These are phyloP conservation scores for Neonectria coccinea DNA, from an alignment of 2,329 filamentous ascomycete genomes.

Conservation along the genomic window DNA sequence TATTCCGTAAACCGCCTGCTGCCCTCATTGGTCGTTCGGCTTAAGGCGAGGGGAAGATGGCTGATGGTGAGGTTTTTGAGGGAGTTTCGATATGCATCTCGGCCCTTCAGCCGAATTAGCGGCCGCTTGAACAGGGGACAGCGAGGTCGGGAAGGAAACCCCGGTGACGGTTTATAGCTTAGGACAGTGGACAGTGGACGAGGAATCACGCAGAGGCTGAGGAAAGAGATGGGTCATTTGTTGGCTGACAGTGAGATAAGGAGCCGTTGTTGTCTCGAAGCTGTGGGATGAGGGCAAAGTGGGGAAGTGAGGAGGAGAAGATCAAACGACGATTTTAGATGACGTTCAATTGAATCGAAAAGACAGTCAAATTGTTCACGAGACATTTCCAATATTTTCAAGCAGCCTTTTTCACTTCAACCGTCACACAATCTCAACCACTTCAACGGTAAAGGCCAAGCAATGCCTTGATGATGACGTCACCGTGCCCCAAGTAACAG, in stretches of 20 bases:
- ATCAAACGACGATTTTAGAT: neutral
- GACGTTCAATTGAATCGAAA: neutral
- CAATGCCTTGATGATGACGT: too few relatives aligned
- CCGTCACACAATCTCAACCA: too few relatives aligned
- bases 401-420: too few relatives aligned
- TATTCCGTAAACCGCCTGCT: conserved; percentile 2
- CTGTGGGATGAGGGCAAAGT: neutral
- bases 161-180: neutral
- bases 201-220: neutral
- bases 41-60: conserved; percentile 29
- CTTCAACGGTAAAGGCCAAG: too few relatives aligned
- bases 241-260: neutral
- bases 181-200: neutral
- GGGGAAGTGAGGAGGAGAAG: neutral
- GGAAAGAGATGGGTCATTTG: neutral
- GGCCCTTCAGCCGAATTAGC: conserved; percentile 4
- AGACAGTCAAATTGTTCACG: neutral
- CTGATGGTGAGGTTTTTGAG: conserved; percentile 13
- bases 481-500: too few relatives aligned
- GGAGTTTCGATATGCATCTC: conserved; percentile 12
- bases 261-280: neutral
- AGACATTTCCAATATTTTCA: neutral
- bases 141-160: conserved; percentile 1
- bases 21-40: conserved; percentile 36
- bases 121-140: conserved; percentile 16